Conservation (phyloP, 768 basidiomycete genomes). For the Naganishia antarctica region DNA sequence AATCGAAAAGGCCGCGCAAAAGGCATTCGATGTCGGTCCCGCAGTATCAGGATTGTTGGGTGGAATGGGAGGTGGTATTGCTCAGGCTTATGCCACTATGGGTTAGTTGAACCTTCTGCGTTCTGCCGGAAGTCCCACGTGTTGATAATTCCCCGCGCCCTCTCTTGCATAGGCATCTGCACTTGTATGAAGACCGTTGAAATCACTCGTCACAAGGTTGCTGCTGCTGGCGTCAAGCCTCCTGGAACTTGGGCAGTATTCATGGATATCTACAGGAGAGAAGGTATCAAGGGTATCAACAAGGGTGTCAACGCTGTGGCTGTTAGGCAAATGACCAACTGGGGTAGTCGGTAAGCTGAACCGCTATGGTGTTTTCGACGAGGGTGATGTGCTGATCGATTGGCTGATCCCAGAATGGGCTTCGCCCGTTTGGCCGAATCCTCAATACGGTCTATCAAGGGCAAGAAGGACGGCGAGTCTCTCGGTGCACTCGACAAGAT, state of each 20-base stretch:
- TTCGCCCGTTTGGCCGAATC: constrained; percentile 88
- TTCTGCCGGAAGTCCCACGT: not conserved
- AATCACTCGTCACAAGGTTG: constrained; percentile 92
- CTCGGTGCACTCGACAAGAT: constrained; percentile 80
- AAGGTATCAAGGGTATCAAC: constrained; percentile 93
- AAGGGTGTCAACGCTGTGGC: constrained; percentile 83
- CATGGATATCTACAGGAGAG: constrained; percentile 84
- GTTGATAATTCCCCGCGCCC: not conserved
- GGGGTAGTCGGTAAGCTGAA: constrained; percentile 50
- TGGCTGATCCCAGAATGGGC: constrained; percentile 68
- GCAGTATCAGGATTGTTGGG: constrained; percentile 83
- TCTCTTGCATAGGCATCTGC: constrained; percentile 70
- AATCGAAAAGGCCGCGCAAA: constrained; percentile 65
- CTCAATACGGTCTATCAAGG: constrained; percentile 68
- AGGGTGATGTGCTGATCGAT: not conserved
- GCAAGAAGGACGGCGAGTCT: constrained; percentile 70
- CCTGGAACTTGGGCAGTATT: constrained; percentile 92
- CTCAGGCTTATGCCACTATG: constrained; percentile 99
- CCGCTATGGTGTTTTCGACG: not conserved
- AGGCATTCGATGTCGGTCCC: constrained; percentile 66
- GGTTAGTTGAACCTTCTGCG: constrained; percentile 59
- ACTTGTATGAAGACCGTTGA: constrained; percentile 96
- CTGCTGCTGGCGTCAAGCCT: constrained; percentile 73
- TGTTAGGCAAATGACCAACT: constrained; percentile 52
- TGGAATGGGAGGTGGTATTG: constrained; percentile 95